Percentiles rank a stretch among this genome's conserved stretches.
Conservation (phyloP, 2,329 filamentous ascomycete species). For the Scedosporium minutisporum region DNA sequence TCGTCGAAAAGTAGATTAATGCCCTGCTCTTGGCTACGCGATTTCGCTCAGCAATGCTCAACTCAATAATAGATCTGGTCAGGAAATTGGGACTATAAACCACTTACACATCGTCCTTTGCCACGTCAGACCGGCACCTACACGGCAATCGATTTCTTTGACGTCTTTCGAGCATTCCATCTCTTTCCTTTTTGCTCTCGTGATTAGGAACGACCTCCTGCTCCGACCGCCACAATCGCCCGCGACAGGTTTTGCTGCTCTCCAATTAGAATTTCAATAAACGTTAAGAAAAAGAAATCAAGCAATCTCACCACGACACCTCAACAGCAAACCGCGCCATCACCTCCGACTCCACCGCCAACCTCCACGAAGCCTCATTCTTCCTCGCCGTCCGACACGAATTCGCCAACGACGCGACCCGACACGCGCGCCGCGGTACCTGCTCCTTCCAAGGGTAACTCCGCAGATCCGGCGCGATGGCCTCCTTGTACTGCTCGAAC, state of each 20-base stretch:
- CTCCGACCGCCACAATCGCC: background rate
- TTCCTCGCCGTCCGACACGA: background rate
- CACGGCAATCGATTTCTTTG: background rate
- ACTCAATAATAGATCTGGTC: background rate
- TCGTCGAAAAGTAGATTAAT: conserved; percentile 1
- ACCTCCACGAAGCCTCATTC: background rate
- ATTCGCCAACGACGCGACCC: background rate
- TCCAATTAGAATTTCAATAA: background rate
- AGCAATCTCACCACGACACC: conserved; percentile 1
- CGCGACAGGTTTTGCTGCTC: background rate
- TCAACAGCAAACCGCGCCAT: background rate
- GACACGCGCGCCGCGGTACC: background rate
- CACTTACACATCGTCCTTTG: background rate
- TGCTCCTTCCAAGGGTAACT: background rate
- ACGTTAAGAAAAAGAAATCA: too few species aligned
- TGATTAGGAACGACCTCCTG: background rate
- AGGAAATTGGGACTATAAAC: background rate
- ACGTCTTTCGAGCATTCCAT: background rate
- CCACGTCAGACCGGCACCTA: background rate
- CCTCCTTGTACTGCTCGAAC: background rate
- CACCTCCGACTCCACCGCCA: background rate
- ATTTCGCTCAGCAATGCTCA: background rate
- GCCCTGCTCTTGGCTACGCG: background rate
- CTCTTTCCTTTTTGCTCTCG: background rate
- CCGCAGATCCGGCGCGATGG: background rate